Evolutionary conservation across 2,329 filamentous ascomycete species (phyloP), one percentile per base, ranked within the genome.

Genomic region (Leptodontidium sp.): DNA sequence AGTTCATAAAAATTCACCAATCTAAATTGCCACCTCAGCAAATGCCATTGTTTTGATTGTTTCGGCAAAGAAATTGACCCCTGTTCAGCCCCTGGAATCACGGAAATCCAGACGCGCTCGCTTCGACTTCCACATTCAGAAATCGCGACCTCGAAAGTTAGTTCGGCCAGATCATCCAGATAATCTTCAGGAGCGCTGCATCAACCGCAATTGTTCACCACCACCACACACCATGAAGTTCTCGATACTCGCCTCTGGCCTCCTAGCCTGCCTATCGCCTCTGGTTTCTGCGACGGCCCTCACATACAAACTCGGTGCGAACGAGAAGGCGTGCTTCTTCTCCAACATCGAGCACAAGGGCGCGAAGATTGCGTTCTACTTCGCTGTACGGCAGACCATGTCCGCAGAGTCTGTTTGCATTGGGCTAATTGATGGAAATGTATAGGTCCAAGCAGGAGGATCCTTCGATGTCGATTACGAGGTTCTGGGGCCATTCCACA

Each of bases 301-400:
- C 78, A 99, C 96, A 59, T 99, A 98, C 86, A 93, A 94, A 82
- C 86, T 99, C 58, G 83, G 86, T 64, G 92, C 96, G 62, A 93
- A 97, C 84, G 96, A 98, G 85, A 94, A 93, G 82, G 93, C 96
- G 70, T 99, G 96, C 85, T 99, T 99, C 88, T 98, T 92, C 81
- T 88, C 93, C 67, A 84, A 89, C 74, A 91, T 95, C 66, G 89
- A 94, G 73, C 88, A 92, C 79, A 87, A 88, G 79, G 91, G 91
- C 75, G 89, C 92, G 77, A 99, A 99, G 88, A 86, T 99, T 75
- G 94, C 96, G 61, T 99, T 99, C 80, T 99, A 99, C 85, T 99
- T 99, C 83, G 97, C 96, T 70, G 96, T 99, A 84, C 74, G 91
- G 83, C 45, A 21, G 43, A 17, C 32, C 43, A 40, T 35, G 17